Conservation (phyloP, 2,329 filamentous ascomycete species). For the Amesomyces nigricolor region DNA sequence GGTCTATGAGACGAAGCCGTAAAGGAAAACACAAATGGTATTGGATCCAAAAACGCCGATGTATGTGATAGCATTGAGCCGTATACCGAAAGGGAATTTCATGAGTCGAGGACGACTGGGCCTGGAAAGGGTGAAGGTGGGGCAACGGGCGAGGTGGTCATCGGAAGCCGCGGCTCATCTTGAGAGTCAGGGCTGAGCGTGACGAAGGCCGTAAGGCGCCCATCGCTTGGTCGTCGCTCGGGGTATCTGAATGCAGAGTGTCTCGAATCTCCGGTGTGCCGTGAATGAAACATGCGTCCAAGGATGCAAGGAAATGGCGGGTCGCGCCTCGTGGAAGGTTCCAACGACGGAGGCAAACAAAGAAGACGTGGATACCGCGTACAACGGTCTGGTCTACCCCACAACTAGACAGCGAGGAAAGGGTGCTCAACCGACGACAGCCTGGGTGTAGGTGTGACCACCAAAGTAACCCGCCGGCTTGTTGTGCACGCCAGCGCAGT, state of each 20-base stretch:
- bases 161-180: not conserved
- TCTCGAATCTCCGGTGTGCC: conserved; percentile 26
- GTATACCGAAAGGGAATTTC: conserved; percentile 27
- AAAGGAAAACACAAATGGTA: conserved; percentile 4
- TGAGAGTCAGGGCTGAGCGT: not conserved
- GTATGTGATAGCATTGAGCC: conserved; percentile 25
- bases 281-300: conserved; percentile 17
- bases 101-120: conserved; percentile 23
- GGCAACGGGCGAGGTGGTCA: not conserved
- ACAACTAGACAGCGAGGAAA: not conserved
- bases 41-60: conserved; percentile 27
- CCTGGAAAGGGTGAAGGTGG: not conserved
- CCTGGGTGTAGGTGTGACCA: conserved; percentile 46
- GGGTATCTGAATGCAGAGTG: conserved; percentile 30
- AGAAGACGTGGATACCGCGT: conserved; percentile 16
- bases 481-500: conserved; percentile 39
- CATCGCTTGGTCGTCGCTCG: conserved; percentile 18
- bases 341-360: conserved; percentile 15
- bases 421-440: conserved; percentile 46
- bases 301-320: conserved; percentile 22
- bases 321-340: conserved; percentile 14
- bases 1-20: conserved; percentile 23
- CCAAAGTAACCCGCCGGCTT: conserved; percentile 46
- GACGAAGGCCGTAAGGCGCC: not conserved
- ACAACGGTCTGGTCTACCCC: conserved; percentile 14